A percentile compares a stretch with the other conserved stretches of the same genome.
phyloP scores from a whole-genome alignment of 768 basidiomycete species.

The Amanita pseudoporphyria region DNA sequence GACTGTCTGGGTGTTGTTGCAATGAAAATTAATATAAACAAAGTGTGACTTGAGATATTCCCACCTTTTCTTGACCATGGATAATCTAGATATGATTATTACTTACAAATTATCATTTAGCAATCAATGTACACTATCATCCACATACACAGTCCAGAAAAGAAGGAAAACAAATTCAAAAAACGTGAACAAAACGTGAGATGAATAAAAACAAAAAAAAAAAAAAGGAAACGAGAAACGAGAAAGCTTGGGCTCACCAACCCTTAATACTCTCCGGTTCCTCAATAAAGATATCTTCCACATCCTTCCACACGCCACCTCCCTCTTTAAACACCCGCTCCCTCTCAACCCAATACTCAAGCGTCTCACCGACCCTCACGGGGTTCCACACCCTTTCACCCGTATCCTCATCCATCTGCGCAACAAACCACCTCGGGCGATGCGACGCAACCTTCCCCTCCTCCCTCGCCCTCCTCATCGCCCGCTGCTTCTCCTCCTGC shows the following conservation, averaged over 20 bases:
- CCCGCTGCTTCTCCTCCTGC: conserved; percentile 80
- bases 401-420: conserved; percentile 79
- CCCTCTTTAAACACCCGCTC: conserved; percentile 46
- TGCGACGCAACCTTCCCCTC: conserved; percentile 65
- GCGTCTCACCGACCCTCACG: conserved; percentile 25
- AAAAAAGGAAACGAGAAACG: not conserved
- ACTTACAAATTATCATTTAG: too few species aligned
- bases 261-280: conserved; percentile 31
- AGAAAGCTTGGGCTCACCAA: not conserved
- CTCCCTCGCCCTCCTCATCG: conserved; percentile 65
- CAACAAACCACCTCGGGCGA: conserved; percentile 79
- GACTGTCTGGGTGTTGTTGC: too few species aligned
- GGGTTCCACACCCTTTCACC: conserved; percentile 87
- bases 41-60: too few species aligned
- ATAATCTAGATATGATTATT: too few species aligned
- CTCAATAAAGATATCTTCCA: conserved; percentile 77
- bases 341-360: conserved; percentile 84
- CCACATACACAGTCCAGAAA: not conserved
- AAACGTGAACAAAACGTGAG: too few species aligned
- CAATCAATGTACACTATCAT: not conserved
- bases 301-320: conserved; percentile 36
- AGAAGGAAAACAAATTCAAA: too few species aligned
- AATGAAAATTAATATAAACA: too few species aligned
- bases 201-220: not conserved
- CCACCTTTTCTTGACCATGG: too few species aligned